phyloP scores from a whole-genome alignment of 306 rosid species.

The Senna tora region DNA sequence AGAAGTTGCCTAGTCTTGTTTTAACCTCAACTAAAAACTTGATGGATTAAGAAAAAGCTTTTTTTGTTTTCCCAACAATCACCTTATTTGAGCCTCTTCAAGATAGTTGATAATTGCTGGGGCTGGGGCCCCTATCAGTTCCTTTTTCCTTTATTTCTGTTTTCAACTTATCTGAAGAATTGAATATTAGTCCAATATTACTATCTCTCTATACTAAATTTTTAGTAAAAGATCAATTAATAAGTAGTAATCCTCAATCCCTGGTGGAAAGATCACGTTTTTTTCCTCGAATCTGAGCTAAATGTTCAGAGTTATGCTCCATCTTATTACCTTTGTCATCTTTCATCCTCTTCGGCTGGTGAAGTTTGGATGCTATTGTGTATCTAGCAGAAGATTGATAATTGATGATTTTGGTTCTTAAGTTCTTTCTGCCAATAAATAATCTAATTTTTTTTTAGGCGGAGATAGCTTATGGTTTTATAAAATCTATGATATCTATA shows the following conservation, averaged over 20 bases:
- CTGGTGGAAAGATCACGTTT: conserved; percentile 25
- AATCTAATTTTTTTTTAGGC: not conserved
- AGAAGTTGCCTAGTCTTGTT: conserved; percentile 8
- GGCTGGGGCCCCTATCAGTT: no score
- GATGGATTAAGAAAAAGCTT: not conserved
- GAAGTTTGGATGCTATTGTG: conserved; percentile 21
- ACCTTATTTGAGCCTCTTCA: not conserved
- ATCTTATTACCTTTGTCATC: not conserved
- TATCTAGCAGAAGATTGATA: conserved; percentile 13
- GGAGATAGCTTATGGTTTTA: not conserved
- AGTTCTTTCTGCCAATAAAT: conserved; percentile 3
- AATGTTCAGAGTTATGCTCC: conserved; percentile 10
- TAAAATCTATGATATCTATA: not conserved
- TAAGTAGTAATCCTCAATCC: not conserved
- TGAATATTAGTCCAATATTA: no score
- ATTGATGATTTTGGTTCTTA: conserved; percentile 2
- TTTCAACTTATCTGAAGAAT: no score
- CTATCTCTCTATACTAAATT: no score
- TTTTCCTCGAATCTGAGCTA: not conserved
- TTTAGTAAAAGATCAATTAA: conserved; percentile 13
- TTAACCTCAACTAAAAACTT: no score
- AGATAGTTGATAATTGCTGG: not conserved
- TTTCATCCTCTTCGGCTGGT: not conserved
- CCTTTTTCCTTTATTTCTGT: no score
- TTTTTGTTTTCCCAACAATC: not conserved